Conservation (phyloP, 495 filamentous ascomycete species). For the Aspergillus indologenus region DNA sequence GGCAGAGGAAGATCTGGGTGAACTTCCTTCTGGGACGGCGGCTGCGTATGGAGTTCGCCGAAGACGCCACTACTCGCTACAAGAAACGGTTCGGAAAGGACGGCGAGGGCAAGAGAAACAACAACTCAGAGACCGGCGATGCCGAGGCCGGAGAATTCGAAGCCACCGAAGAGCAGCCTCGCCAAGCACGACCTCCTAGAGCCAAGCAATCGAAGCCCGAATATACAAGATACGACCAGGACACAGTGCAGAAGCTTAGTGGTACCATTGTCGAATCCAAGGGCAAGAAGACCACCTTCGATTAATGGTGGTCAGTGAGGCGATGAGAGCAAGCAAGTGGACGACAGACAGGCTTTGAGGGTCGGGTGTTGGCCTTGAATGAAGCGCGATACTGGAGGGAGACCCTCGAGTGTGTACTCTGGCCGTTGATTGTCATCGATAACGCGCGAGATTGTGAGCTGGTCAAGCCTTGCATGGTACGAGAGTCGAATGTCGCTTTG, state of each 20-base stretch:
- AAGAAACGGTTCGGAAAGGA: constrained; percentile 89
- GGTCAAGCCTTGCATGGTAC: neutral
- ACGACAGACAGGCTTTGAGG: neutral
- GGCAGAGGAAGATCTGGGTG: constrained; percentile 72
- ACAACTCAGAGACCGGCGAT: constrained; percentile 26
- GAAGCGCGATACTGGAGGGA: neutral
- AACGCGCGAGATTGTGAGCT: neutral
- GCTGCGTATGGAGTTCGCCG: constrained; percentile 87
- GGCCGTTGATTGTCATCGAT: neutral
- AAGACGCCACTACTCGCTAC: constrained; percentile 82
- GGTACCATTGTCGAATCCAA: constrained; percentile 75
- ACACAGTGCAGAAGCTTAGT: constrained; percentile 56
- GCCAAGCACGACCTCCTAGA: constrained; percentile 22
- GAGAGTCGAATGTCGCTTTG: neutral
- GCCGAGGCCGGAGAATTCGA: constrained; percentile 20
- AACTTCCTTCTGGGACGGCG: constrained; percentile 74
- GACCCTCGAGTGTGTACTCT: neutral
- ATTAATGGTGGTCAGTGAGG: constrained; percentile 32
- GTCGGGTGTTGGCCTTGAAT: neutral
- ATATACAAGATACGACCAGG: constrained; percentile 39
- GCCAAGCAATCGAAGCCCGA: constrained; percentile 29
- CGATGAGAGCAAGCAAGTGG: neutral
- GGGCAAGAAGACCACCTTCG: constrained; percentile 84
- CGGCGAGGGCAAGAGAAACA: constrained; percentile 35
- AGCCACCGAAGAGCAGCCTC: constrained; percentile 21